A percentile compares a stretch with the other conserved stretches of the same genome.
phyloP scores from a whole-genome alignment of 257 asterid genomes.

The Solanum commersonii region DNA sequence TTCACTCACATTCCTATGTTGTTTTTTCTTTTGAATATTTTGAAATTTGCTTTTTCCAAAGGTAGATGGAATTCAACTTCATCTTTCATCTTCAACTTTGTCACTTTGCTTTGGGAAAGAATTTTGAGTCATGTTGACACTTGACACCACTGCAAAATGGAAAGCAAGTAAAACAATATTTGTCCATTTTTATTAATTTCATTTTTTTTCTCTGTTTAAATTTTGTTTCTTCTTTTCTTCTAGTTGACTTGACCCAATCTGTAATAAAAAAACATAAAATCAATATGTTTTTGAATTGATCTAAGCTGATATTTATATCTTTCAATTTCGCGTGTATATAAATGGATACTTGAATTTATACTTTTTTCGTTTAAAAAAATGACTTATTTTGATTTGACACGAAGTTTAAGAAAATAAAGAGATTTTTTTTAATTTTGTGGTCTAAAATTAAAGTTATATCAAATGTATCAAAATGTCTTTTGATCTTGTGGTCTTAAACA shows the following conservation, averaged over 20 bases:
- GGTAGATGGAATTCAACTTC: slow-evolving; percentile 16
- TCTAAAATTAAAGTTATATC: too few relatives aligned
- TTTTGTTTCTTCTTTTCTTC: background rate
- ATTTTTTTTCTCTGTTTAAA: background rate
- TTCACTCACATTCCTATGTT: slow-evolving; percentile 27
- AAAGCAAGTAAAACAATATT: slow-evolving; percentile 18
- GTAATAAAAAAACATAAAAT: background rate
- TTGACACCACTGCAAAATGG: slow-evolving; percentile 26
- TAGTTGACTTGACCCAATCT: background rate
- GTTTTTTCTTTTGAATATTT: slow-evolving; percentile 6
- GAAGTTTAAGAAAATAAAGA: background rate
- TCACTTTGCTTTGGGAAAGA: slow-evolving; percentile 42
- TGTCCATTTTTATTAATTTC: background rate
- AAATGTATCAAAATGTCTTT: too few relatives aligned
- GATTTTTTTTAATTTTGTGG: background rate
- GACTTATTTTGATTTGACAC: too few relatives aligned
- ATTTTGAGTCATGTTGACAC: slow-evolving; percentile 20
- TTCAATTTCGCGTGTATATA: rapidly evolving
- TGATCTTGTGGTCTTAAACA: too few relatives aligned
- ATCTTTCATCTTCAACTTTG: slow-evolving; percentile 25
- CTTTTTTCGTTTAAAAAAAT: too few relatives aligned
- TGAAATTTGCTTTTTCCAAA: slow-evolving; percentile 10
- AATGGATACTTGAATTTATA: background rate
- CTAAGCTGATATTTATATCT: background rate
- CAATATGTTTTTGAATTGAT: background rate